phyloP scores from a whole-genome alignment of 768 basidiomycete genomes.

The Calocybe cyanea region DNA sequence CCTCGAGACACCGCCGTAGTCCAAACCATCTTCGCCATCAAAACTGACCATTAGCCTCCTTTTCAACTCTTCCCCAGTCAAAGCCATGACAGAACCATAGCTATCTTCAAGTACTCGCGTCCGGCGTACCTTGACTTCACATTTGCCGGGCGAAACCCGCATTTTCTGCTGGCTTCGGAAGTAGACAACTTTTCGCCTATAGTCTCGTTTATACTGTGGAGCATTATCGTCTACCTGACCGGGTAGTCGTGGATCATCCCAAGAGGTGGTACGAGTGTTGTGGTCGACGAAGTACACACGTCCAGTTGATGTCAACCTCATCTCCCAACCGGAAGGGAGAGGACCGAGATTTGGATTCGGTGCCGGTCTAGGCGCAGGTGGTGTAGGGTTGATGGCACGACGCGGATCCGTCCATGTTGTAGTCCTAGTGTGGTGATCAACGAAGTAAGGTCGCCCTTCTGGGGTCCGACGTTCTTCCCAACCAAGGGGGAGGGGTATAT shows the following conservation, averaged over 20 bases:
- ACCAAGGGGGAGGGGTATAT: constrained; percentile 76
- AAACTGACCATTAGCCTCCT: constrained; percentile 71
- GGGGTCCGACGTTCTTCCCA: constrained; percentile 92
- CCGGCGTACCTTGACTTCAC: constrained; percentile 81
- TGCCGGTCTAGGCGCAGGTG: constrained; percentile 44
- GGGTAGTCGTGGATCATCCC: constrained; percentile 91
- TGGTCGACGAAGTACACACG: constrained; percentile 94
- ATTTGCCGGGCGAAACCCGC: constrained; percentile 73
- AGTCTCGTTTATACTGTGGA: constrained; percentile 95
- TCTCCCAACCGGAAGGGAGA: constrained; percentile 92
- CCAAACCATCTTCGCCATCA: constrained; percentile 76
- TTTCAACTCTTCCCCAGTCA: constrained; percentile 68
- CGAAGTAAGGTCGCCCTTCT: constrained; percentile 73
- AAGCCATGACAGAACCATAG: constrained; percentile 80
- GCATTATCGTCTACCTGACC: constrained; percentile 80
- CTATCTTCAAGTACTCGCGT: constrained; percentile 83
- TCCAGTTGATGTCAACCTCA: constrained; percentile 81
- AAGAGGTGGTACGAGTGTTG: constrained; percentile 83
- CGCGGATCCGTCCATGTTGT: constrained; percentile 93
- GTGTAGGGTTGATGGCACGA: constrained; percentile 45
- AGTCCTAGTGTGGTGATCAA: constrained; percentile 76
- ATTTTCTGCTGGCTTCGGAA: constrained; percentile 90
- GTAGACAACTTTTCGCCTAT: constrained; percentile 87
- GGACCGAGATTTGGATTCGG: constrained; percentile 68
- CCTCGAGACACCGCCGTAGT: constrained; percentile 78